phyloP scores from a whole-genome alignment of 306 rosid genomes.

The Cucumis cinereus region DNA sequence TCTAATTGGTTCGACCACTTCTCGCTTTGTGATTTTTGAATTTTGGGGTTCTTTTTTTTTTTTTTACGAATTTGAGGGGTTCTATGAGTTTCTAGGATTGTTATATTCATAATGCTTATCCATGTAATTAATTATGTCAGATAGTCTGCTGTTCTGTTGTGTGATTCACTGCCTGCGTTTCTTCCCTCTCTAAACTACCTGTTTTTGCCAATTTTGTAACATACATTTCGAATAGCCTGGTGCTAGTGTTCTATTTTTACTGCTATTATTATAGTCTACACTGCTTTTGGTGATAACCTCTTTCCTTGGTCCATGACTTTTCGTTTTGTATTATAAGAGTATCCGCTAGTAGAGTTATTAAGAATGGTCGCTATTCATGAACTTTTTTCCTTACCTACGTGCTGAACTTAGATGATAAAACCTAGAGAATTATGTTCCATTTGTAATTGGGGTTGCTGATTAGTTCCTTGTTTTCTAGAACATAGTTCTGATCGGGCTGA shows the following conservation, averaged over 20 bases:
- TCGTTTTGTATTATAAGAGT: background rate
- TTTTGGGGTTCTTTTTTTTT: background rate
- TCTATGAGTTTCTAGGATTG: background rate
- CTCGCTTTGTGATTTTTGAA: background rate
- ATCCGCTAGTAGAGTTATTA: background rate
- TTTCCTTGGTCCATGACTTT: background rate
- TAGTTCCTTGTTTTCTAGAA: conserved; percentile 31
- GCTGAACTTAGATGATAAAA: background rate
- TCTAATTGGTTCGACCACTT: conserved; percentile 46
- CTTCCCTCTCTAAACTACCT: background rate
- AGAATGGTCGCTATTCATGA: background rate
- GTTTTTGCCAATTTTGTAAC: background rate
- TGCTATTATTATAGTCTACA: background rate
- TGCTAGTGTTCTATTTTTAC: background rate
- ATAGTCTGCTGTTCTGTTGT: background rate
- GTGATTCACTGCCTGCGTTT: background rate
- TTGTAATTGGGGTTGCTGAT: background rate
- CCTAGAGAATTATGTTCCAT: background rate
- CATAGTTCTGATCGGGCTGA: conserved; percentile 66
- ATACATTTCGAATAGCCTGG: background rate
- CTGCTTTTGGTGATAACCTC: background rate
- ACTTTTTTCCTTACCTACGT: background rate
- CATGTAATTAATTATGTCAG: background rate
- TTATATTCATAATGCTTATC: background rate
- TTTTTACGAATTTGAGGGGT: background rate